Base-by-base conservation (phyloP, 352 stramenopile species). In the Phytopythium kandeliae region DNA sequence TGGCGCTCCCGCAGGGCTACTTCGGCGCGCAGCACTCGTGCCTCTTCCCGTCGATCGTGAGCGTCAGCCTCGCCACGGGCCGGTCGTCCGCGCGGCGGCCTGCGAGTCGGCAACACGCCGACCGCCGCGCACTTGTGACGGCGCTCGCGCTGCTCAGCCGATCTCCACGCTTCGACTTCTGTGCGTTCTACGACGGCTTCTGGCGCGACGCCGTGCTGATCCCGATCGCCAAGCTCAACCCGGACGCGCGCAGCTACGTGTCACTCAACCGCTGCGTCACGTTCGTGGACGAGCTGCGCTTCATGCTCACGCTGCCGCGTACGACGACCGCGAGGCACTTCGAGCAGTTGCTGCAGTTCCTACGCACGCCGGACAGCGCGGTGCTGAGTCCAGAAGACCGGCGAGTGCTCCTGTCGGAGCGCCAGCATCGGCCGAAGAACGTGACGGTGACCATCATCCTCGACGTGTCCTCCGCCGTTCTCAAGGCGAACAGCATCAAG, bases 181-280 rank as follows among this genome's bases (percentile, higher is more conserved):
- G 30, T 13, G 46, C 46, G 11, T 51, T 42, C 31, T 51, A 42
- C 46, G 30, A 37, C n/a, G 13, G 28, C 13, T 51, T 51, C 46
- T 51, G 46, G 46, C 46, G 46, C 4, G 46, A 51, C 31, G 19
- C 11, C 9, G 26, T 51, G 46, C 31, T 51, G 4, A 3, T 21
- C 10, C 46, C 46, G 10, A 31, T 51, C 1, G 46, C 46, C 11
- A 19, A 16, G 21, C 46, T 51, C 28, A 40, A 42, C 30, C 28
- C 30, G 16, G 46, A 51, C 19, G 46, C n/a, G 6, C 46, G 46
- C 46, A 51, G 46, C 31, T 51, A 41, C 46, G 46, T 51, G 28
- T 51, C 46, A 31, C 46, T 51, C 46, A 51, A 51, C 46, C 46
- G 46, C 8, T 40, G 33, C 31, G 30, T 51, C 46, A 42, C 46